Conservation (phyloP, 169 alveolate species). For the Cytauxzoon felis region DNA sequence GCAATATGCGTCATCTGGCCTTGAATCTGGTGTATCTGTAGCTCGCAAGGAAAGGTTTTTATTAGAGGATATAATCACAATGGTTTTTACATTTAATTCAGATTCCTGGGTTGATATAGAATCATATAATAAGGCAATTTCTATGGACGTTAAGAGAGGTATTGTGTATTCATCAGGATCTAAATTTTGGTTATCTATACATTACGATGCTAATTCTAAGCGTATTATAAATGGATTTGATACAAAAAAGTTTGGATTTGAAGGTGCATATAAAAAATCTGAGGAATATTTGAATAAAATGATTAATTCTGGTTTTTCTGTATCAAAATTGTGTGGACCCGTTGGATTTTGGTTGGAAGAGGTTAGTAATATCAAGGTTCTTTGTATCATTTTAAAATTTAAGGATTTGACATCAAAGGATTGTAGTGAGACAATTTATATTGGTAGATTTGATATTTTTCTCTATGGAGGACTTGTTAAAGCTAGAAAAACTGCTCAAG, state of each 20-base stretch:
- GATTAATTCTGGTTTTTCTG: constrained; percentile 11
- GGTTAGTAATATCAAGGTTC: not conserved
- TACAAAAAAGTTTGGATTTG: constrained; percentile 34
- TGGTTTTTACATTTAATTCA: constrained; percentile 27
- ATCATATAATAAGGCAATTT: constrained; percentile 28
- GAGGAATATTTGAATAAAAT: constrained; percentile 18
- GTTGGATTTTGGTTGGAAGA: constrained; percentile 52
- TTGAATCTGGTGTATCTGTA: constrained; percentile 26
- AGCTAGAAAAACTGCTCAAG: constrained; percentile 50
- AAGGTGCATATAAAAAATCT: constrained; percentile 40
- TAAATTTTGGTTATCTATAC: constrained; percentile 45
- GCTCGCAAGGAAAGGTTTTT: constrained; percentile 46
- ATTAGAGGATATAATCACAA: constrained; percentile 40
- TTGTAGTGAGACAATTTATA: constrained; percentile 17
- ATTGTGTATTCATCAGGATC: constrained; percentile 54
- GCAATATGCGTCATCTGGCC: constrained; percentile 15
- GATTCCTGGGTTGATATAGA: constrained; percentile 13
- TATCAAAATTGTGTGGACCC: constrained; percentile 59
- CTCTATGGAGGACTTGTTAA: constrained; percentile 45
- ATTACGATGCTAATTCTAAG: constrained; percentile 16
- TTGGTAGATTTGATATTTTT: constrained; percentile 40
- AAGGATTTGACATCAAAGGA: not conserved
- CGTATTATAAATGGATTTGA: constrained; percentile 27
- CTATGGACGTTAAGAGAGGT: constrained; percentile 41
- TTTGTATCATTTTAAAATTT: constrained; percentile 35